Percentiles rank a stretch among this genome's conserved stretches.
Conservation (phyloP, 2,329 filamentous ascomycete genomes). For the Ophiostoma ips region DNA sequence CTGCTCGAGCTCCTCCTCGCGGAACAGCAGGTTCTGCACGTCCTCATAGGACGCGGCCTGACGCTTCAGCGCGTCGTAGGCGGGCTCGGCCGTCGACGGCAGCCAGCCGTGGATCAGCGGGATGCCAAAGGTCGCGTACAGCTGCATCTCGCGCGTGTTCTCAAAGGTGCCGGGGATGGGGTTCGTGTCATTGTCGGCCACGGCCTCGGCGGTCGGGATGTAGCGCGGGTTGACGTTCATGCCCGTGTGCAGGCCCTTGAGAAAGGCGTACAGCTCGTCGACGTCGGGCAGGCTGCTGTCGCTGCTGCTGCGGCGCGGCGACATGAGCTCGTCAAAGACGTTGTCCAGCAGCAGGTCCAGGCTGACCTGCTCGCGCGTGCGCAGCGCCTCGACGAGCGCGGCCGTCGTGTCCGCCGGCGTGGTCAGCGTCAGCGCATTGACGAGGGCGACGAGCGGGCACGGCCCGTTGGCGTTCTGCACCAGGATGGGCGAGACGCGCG, state of each 20-base stretch:
- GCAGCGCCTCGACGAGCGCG: constrained; percentile 62
- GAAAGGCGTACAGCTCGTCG: constrained; percentile 71
- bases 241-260: constrained; percentile 80
- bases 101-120: constrained; percentile 92
- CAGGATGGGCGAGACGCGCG: constrained; percentile 71
- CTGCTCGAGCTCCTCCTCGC: constrained; percentile 74
- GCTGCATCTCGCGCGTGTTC: constrained; percentile 71
- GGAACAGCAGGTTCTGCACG: constrained; percentile 75
- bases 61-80: constrained; percentile 55
- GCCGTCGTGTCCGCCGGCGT: constrained; percentile 54
- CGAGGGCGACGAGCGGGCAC: constrained; percentile 80
- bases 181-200: constrained; percentile 30
- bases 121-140: constrained; percentile 81
- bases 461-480: constrained; percentile 91
- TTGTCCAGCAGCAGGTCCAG: constrained; percentile 74
- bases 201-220: constrained; percentile 41
- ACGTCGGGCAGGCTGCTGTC: constrained; percentile 67
- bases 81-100: constrained; percentile 51
- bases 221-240: constrained; percentile 98
- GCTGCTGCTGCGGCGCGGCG: constrained; percentile 48
- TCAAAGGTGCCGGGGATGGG: constrained; percentile 66
- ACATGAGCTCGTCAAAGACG: constrained; percentile 87
- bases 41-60: constrained; percentile 81
- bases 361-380: constrained; percentile 75
- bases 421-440: constrained; percentile 80